Base-by-base conservation (phyloP, 192 early-diverging fungal species). In the Umbelopsis ramanniana region DNA sequence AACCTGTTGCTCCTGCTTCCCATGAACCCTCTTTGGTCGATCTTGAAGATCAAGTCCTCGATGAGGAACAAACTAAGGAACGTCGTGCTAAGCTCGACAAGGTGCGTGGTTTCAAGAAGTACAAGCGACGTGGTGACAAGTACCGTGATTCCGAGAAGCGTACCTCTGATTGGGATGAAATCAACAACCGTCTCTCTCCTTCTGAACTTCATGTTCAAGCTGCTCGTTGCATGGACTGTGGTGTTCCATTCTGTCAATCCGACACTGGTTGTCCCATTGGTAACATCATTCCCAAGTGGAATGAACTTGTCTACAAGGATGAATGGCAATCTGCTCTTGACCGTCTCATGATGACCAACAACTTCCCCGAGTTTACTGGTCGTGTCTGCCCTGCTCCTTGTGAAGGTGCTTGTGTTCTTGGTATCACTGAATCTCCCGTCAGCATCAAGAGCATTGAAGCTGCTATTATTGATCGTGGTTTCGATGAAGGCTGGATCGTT, bases 331-430 rank as follows among this genome's bases (percentile, higher is more conserved):
- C 95, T 11, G 97, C 97, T 17, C 88, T 97, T 40, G 90, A 94
- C 70, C 92, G 97, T 40, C 85, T 99, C 68, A 83, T 96, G 72
- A 90, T 96, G 85, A 99, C 97, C 72, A 97, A 97, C 88, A 99
- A 99, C 86, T 99, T 99, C 88, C 97, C 97, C 54, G 97, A 99
- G 84, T 99, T 99, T 82, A 99, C 97, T 52, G 97, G 97, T 52
- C 93, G 97, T 72, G 97, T 99, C 6, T 98, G 97, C 76, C 97
- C 97, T 14, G 97, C 97, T 71, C 96, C 96, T 26, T 99, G 94
- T 80, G 96, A 99, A 81, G 96, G 96, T 52, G 95, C 96, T 11
- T 99, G 97, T 75, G 93, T 94, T 15, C 85, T 97, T 5, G 97
- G 97, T 23, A 97, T 99, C 81, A 96, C 94, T 79, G 97, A 95